Conservation (phyloP, 352 stramenopile genomes). For the Globisporangium spiculum region DNA sequence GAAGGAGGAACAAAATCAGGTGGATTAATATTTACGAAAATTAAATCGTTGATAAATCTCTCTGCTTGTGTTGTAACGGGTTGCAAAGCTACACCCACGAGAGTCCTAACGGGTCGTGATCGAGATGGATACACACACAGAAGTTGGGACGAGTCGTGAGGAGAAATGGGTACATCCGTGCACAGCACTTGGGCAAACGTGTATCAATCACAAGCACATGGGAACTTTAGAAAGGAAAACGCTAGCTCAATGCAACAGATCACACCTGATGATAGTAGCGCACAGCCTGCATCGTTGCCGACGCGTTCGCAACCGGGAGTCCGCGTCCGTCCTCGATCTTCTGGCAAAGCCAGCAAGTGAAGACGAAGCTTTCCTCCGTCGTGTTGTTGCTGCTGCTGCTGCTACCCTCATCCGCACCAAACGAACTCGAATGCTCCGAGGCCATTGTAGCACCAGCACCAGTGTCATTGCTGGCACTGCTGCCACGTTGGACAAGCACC, state of each 20-base stretch:
- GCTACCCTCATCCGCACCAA: background rate
- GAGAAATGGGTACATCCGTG: background rate
- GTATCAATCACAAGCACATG: no score
- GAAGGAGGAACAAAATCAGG: no score
- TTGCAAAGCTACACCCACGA: background rate
- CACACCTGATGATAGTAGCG: constrained; percentile 4
- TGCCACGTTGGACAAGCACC: background rate
- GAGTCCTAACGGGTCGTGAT: background rate
- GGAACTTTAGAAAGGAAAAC: no score
- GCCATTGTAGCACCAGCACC: background rate
- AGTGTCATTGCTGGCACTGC: background rate
- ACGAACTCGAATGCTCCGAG: background rate
- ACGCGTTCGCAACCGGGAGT: background rate
- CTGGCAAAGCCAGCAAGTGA: constrained; percentile 21
- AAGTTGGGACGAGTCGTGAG: background rate
- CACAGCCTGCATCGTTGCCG: constrained; percentile 8
- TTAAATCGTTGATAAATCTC: background rate
- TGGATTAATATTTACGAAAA: no score
- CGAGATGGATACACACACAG: background rate
- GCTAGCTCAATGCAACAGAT: background rate
- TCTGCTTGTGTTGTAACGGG: background rate
- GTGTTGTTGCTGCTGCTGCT: background rate
- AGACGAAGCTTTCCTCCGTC: background rate
- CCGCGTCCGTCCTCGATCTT: constrained; percentile 10
- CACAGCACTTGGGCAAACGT: no score